phyloP scores from a whole-genome alignment of 148 eudicot species.

The Fallopia convolvulus region DNA sequence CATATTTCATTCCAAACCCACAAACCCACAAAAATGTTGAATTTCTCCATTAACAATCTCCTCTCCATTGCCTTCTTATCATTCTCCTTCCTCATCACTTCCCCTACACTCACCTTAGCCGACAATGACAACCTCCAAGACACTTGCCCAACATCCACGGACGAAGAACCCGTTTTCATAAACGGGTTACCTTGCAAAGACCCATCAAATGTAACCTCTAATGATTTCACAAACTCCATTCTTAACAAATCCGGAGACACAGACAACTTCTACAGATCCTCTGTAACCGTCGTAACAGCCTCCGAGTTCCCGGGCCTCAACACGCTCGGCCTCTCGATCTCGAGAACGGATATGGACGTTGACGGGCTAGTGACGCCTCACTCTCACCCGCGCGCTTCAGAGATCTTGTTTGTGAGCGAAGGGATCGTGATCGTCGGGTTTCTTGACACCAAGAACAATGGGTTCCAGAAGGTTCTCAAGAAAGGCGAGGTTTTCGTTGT shows the following conservation, averaged over 20 bases:
- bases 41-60: background rate
- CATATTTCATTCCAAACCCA: background rate
- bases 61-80: conserved; percentile 4
- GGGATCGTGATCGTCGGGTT: conserved; percentile 67
- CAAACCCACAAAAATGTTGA: conserved; percentile 15
- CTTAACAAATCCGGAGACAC: conserved; percentile 47
- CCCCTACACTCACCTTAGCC: conserved; percentile 25
- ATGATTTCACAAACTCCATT: conserved; percentile 57
- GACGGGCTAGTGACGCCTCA: conserved; percentile 73
- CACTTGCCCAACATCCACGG: conserved; percentile 45
- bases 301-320: conserved; percentile 66
- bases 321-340: conserved; percentile 68
- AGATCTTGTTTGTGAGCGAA: conserved; percentile 53
- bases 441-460: conserved; percentile 40
- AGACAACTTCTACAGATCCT: conserved; percentile 38
- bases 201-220: conserved; percentile 45
- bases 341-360: conserved; percentile 60
- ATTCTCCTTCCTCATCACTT: conserved; percentile 17
- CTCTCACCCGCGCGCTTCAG: conserved; percentile 82
- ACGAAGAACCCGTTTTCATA: conserved; percentile 32
- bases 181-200: conserved; percentile 80
- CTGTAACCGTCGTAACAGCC: conserved; percentile 45
- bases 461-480: conserved; percentile 49
- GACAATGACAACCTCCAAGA: conserved; percentile 64
- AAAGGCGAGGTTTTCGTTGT: conserved; percentile 80